Base-by-base conservation (phyloP, 768 basidiomycete genomes). In the Naganishia randhawae region DNA sequence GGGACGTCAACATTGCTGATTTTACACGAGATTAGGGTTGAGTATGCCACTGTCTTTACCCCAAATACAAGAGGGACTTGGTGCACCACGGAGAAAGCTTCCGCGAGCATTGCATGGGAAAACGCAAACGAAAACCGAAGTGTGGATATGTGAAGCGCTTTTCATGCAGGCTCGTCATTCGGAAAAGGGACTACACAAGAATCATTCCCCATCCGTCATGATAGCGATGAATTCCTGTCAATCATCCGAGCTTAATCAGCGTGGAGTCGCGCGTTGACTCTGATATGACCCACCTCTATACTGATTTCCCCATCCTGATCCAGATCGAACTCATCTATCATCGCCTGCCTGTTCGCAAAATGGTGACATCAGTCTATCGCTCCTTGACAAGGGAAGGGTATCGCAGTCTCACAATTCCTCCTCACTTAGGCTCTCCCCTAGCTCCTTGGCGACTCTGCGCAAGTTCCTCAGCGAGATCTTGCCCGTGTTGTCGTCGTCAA, bases 251-350 rank as follows among this genome's bases (percentile, higher is more conserved):
- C 50, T n/a, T 13, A 10, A 25, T 50, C 41, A 69, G 52, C 27
- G 17, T 22, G 0, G n/a, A 33, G 14, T 39, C 29, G 50, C 10
- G 9, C n/a, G 16, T 16, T 29, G 14, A 2, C 6, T 17, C 4
- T 29, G 32, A 52, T 31, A 22, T 6, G 52, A 65, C 57, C 25
- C 14, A 70, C 69, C 45, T 70, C 69, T 37, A 70, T 51, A 33
- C 87, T 93, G 79, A 98, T 98, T 82, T 95, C 95, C 32, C 94
- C 93, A 73, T 99, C 96, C 78, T 92, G 89, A 82, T 99, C 96
- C 29, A 99, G 86, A 80, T 99, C 96, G 77, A 99, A 99, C 81
- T 99, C 96, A 75, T 99, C 96, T 76, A 99, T 99, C 96, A 99
- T 99, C 27, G 96, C 96, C 87, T 97, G 93, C 73, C 95, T 97